Evolutionary conservation across 768 basidiomycete genomes (phyloP), one percentile per base, ranked within the genome.

Genomic region (Mrakia gelida): DNA sequence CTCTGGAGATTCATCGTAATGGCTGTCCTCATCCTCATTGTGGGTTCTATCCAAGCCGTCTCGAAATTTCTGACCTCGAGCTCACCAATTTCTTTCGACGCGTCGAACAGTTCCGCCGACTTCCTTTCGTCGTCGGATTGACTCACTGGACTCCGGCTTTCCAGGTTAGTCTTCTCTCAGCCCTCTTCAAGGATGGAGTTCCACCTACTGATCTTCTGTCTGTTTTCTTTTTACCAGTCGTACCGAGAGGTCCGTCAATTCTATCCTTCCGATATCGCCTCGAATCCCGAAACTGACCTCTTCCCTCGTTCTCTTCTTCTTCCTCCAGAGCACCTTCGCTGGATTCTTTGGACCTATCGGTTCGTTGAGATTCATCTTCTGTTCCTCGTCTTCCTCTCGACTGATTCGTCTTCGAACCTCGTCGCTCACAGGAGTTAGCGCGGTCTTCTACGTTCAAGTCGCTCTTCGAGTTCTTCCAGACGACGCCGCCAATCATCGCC

Each of bases 1-100:
- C 82, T 84, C 0, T 86, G 86, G 85, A 79, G 84, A 13, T 78
- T 87, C 13, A 82, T 86, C 30, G 81, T 85, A 9, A 79, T 85
- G 23, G 85, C 82, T 2, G 81, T 86, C 26, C 76, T 83, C 43
- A 82, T 87, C 75, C 83, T 87, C 75, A 54, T 85, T 1, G 67
- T 68, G 9, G 26, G 13, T 41, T 38, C 2, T 2, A 10, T 38
- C n/a, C n/a, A 26, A 38, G 34, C 43, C 38, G n/a, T 1, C 21
- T 7, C 41, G 34, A 15, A 28, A 1, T n/a, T n/a, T n/a, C n/a
- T n/a, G n/a, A n/a, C n/a, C n/a, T n/a, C 30, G 30, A 30, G 11
- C 34, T 65, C 26, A 30, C 28, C 62, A 43, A 5, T 10, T 26
- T 26, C 34, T 7, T 68, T n/a, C n/a, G n/a, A 13, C 32, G 16